Conservation (phyloP, 176 grass and related monocot species). For the Neostapfia colusana region DNA sequence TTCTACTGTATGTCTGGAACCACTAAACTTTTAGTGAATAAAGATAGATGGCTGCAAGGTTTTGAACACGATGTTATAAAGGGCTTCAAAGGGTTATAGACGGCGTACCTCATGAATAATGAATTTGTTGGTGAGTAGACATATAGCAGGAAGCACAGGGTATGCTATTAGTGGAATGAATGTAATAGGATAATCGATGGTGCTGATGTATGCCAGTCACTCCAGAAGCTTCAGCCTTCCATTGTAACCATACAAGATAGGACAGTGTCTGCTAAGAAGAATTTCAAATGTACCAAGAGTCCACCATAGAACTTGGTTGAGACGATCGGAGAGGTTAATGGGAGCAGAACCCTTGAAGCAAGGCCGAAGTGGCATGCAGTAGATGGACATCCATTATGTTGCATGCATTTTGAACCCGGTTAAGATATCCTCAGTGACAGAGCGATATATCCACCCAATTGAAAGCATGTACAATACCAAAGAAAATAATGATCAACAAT, state of each 20-base stretch:
- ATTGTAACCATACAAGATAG: constrained; percentile 92
- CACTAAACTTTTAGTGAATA: background rate
- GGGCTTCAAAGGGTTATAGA: background rate
- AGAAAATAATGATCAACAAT: background rate
- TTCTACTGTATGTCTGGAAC: background rate
- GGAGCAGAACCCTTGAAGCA: too few species aligned
- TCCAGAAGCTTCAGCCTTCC: constrained; percentile 77
- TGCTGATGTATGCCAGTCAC: constrained; percentile 88
- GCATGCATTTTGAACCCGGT: constrained; percentile 92
- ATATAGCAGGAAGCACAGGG: constrained; percentile 81
- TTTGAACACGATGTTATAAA: background rate
- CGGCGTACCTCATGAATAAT: constrained; percentile 77
- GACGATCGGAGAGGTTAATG: constrained; percentile 94
- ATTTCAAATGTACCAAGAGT: constrained; percentile 89
- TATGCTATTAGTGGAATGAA: constrained; percentile 82
- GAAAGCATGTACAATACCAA: constrained; percentile 30
- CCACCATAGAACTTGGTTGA: constrained; percentile 89
- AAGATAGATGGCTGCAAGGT: background rate
- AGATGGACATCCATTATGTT: constrained; percentile 83
- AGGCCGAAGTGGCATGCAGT: constrained; percentile 80
- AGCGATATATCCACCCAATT: constrained; percentile 97
- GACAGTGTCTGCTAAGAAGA: constrained; percentile 83
- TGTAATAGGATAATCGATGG: constrained; percentile 86
- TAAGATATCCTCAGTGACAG: constrained; percentile 85
- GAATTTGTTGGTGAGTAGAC: too few species aligned